These are phyloP conservation scores for Ophiostoma piceae DNA, from an alignment of 2,329 filamentous ascomycete species.

Conservation along the genomic window DNA sequence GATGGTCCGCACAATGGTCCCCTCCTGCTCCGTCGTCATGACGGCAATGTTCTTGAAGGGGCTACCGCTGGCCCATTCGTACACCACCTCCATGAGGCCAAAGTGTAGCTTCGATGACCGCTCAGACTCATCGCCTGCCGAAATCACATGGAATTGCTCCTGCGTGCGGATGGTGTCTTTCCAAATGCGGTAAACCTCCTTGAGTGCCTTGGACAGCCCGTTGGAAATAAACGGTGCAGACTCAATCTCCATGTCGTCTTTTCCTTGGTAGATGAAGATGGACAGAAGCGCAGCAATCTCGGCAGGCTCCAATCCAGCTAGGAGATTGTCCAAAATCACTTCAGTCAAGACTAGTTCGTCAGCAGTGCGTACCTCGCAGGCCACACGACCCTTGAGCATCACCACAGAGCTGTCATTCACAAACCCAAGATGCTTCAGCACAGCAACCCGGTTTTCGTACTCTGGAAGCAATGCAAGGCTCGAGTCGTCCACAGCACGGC, in stretches of 20 bases:
- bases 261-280: slow-evolving; percentile 96
- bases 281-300: slow-evolving; percentile 94
- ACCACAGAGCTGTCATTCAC: slow-evolving; percentile 83
- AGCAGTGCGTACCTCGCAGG: slow-evolving; percentile 95
- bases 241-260: slow-evolving; percentile 56
- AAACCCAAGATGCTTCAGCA: slow-evolving; percentile 86
- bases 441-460: slow-evolving; percentile 90
- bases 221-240: slow-evolving; percentile 73
- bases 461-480: slow-evolving; percentile 93
- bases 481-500: slow-evolving; percentile 87
- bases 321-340: slow-evolving; percentile 90
- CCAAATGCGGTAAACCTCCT: slow-evolving; percentile 81
- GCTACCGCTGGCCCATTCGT: slow-evolving; percentile 97
- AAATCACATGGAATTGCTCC: slow-evolving; percentile 84
- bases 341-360: slow-evolving; percentile 96
- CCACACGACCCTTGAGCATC: slow-evolving; percentile 95
- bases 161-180: slow-evolving; percentile 91
- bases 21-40: slow-evolving; percentile 91
- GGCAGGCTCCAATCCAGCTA: slow-evolving; percentile 90
- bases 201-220: slow-evolving; percentile 73
- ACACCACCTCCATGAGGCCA: slow-evolving; percentile 93
- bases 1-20: slow-evolving; percentile 93
- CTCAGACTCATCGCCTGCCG: slow-evolving; percentile 82
- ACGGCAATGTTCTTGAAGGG: slow-evolving; percentile 97
- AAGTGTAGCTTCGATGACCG: slow-evolving; percentile 84